Evolutionary conservation across 2,329 filamentous ascomycete species (phyloP).

Genomic region (Colletotrichum noveboracense): DNA sequence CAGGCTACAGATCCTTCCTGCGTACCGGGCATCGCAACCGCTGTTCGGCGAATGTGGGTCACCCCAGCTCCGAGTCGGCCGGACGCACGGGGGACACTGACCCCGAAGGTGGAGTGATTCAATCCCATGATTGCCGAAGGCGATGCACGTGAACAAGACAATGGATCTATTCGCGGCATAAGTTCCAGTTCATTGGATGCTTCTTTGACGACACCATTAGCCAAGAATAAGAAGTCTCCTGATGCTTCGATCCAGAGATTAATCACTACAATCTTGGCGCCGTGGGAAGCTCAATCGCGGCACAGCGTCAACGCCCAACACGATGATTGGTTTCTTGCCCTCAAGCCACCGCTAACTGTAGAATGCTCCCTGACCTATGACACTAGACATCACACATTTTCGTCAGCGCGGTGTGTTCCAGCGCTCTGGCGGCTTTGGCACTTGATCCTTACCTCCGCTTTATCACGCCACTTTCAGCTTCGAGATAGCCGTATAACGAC

Average conservation of each 20-base stretch:
- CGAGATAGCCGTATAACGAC: not conserved
- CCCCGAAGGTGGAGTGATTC: not conserved
- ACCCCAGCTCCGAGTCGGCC: not conserved
- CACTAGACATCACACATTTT: rapidly evolving
- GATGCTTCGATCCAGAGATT: not conserved
- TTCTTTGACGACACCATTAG: not conserved
- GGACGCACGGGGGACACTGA: not conserved
- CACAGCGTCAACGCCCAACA: not conserved
- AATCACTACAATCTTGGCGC: not conserved
- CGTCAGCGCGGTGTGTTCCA: not conserved
- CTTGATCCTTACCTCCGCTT: not conserved
- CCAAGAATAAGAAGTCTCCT: not conserved
- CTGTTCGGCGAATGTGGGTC: not conserved
- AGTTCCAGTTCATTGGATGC: rapidly evolving
- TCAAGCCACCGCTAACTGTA: not conserved
- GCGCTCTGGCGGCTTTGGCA: not conserved
- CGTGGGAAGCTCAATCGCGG: not conserved
- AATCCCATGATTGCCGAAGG: not conserved
- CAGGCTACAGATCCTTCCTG: too few relatives aligned
- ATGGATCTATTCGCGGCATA: not conserved
- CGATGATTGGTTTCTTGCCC: not conserved
- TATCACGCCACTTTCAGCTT: not conserved
- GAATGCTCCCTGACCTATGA: not conserved
- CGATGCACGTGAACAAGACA: not conserved
- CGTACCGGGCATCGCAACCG: rapidly evolving